A percentile compares a stretch with the other conserved stretches of the same genome.
These are phyloP conservation scores for Pseudofabraea citricarpa DNA, from an alignment of 2,329 filamentous ascomycete species.

Conservation along the genomic window DNA sequence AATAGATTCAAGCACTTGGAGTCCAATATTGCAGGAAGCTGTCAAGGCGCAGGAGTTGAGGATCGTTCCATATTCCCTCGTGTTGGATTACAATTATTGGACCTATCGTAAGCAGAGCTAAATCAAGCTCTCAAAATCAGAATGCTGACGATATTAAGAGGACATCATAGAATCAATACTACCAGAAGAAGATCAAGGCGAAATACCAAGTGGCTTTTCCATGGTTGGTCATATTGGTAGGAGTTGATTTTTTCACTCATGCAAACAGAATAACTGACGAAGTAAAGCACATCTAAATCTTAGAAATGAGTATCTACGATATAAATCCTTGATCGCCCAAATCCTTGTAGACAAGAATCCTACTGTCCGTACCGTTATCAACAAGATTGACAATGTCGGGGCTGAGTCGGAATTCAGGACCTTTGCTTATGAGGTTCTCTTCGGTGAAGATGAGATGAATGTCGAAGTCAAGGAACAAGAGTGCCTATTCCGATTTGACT, in stretches of 20 bases:
- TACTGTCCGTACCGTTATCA: conserved; percentile 81
- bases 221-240: conserved; percentile 80
- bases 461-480: conserved; percentile 78
- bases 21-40: conserved; percentile 61
- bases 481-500: conserved; percentile 90
- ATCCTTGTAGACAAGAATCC: conserved; percentile 89
- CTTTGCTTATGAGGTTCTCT: conserved; percentile 86
- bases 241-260: conserved; percentile 17
- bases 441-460: conserved; percentile 74
- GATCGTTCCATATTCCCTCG: conserved; percentile 70
- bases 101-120: conserved; percentile 67
- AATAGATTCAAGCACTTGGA: conserved; percentile 75
- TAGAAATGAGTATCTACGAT: conserved; percentile 74
- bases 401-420: conserved; percentile 82
- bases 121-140: too few relatives aligned
- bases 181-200: conserved; percentile 72
- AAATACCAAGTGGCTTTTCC: conserved; percentile 82
- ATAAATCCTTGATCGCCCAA: conserved; percentile 80
- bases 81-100: conserved; percentile 83
- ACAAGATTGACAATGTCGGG: conserved; percentile 89
- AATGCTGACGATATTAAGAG: conserved; percentile 10
- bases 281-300: conserved; percentile 80
- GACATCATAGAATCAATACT: conserved; percentile 81
- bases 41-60: conserved; percentile 63
- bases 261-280: conserved; percentile 14